Evolutionary conservation across 2,329 filamentous ascomycete genomes (phyloP).

Genomic region (Exophiala sideris): DNA sequence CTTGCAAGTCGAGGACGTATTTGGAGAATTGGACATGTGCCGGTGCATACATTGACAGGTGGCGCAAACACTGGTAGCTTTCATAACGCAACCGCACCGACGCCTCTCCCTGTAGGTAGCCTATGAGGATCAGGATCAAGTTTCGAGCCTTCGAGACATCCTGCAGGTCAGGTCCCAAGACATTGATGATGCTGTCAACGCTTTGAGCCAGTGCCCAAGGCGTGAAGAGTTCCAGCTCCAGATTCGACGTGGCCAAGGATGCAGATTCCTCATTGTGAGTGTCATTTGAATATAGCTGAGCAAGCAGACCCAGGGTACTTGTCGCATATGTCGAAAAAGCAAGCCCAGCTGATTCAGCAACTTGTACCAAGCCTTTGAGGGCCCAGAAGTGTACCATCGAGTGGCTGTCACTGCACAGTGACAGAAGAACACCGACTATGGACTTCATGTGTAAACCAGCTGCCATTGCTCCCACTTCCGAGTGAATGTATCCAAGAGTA

Average conservation of each 20-base stretch:
- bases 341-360: conserved; percentile 86
- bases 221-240: conserved; percentile 81
- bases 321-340: conserved; percentile 89
- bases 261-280: conserved; percentile 82
- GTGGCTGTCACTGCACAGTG: conserved; percentile 90
- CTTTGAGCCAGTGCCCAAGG: conserved; percentile 80
- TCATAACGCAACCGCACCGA: conserved; percentile 69
- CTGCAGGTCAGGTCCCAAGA: conserved; percentile 90
- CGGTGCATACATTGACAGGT: conserved; percentile 87
- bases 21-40: conserved; percentile 77
- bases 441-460: conserved; percentile 95
- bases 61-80: conserved; percentile 79
- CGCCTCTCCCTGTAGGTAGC: conserved; percentile 75
- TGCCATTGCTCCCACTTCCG: conserved; percentile 95
- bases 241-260: conserved; percentile 79
- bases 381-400: conserved; percentile 96
- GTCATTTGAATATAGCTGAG: conserved; percentile 87
- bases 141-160: conserved; percentile 89
- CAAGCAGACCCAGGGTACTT: conserved; percentile 87
- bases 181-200: conserved; percentile 93
- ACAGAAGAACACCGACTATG: conserved; percentile 97
- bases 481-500: conserved; percentile 88
- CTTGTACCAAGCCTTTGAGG: conserved; percentile 77
- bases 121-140: conserved; percentile 80
- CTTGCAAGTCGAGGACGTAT: conserved; percentile 80